Evolutionary conservation across 768 basidiomycete genomes (phyloP).

Genomic region (Tubosaeta sp.): DNA sequence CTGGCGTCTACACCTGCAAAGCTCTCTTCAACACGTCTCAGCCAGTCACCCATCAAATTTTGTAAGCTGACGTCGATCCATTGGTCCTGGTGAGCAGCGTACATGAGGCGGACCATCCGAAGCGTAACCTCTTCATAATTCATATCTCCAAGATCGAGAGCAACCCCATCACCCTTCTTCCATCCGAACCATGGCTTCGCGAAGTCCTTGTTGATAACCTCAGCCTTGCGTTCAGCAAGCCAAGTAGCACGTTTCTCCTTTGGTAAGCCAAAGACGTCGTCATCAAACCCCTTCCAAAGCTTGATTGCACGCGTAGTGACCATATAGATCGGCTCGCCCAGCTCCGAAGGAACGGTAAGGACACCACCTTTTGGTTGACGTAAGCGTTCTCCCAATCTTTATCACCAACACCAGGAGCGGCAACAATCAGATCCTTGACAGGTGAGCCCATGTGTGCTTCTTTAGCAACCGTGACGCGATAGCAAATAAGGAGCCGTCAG

Average conservation of each 20-base stretch:
- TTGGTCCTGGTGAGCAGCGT: slow-evolving; percentile 81
- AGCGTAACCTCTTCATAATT: slow-evolving; percentile 95
- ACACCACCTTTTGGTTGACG: slow-evolving; percentile 89
- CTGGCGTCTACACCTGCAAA: slow-evolving; percentile 88
- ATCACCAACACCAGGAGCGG: slow-evolving; percentile 86
- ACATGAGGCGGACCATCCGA: slow-evolving; percentile 93
- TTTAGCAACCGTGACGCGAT: slow-evolving; percentile 97
- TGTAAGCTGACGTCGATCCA: slow-evolving; percentile 93
- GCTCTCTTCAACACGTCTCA: slow-evolving; percentile 91
- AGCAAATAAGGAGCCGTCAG: slow-evolving; percentile 95
- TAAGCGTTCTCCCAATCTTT: slow-evolving; percentile 94
- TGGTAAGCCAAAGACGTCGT: slow-evolving; percentile 90
- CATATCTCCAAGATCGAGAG: slow-evolving; percentile 90
- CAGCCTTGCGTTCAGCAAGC: slow-evolving; percentile 82
- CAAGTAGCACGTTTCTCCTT: slow-evolving; percentile 93
- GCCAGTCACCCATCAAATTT: slow-evolving; percentile 95
- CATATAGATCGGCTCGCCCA: slow-evolving; percentile 99
- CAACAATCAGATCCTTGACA: slow-evolving; percentile 96
- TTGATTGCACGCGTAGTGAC: slow-evolving; percentile 96
- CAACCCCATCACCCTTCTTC: slow-evolving; percentile 87
- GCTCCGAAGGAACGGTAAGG: slow-evolving; percentile 93
- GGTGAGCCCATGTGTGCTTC: slow-evolving; percentile 93
- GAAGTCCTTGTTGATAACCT: slow-evolving; percentile 95
- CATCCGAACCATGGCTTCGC: slow-evolving; percentile 96
- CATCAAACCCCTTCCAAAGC: slow-evolving; percentile 98